Evolutionary conservation across 768 basidiomycete species (phyloP).

Genomic region (Naganishia onofrii): DNA sequence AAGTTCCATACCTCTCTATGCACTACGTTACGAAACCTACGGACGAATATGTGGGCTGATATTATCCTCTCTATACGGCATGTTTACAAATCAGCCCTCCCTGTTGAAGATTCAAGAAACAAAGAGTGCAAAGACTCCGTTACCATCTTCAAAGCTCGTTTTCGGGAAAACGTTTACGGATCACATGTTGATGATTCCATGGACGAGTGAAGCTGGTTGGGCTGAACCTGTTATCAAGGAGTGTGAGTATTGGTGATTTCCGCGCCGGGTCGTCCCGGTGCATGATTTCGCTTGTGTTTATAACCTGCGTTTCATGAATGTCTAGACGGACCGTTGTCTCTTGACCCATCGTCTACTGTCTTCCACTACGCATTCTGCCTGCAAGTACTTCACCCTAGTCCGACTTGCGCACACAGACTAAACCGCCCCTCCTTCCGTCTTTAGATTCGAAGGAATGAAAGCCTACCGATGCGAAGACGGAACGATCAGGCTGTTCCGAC

Average conservation of each 20-base stretch:
- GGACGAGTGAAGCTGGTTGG: constrained; percentile 75
- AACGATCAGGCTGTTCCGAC: constrained; percentile 78
- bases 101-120: constrained; percentile 41
- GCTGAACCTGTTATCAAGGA: constrained; percentile 75
- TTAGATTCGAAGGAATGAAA: constrained; percentile 80
- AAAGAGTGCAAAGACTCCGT: constrained; percentile 61
- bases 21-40: background rate
- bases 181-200: constrained; percentile 79
- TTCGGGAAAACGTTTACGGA: constrained; percentile 83
- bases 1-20: constrained; percentile 29
- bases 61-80: constrained; percentile 1
- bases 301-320: background rate
- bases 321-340: constrained; percentile 67
- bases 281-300: constrained; percentile 30
- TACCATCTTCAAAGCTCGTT: constrained; percentile 65
- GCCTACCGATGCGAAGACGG: constrained; percentile 76
- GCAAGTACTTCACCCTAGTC: constrained; percentile 34
- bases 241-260: too few species aligned
- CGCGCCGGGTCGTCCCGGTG: too few species aligned
- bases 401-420: background rate
- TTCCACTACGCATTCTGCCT: constrained; percentile 90
- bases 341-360: constrained; percentile 78
- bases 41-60: background rate
- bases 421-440: background rate
- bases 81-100: constrained; percentile 35